Evolutionary conservation across 176 grass and related monocot genomes (phyloP).

Genomic region (Bothriochloa decipiens): DNA sequence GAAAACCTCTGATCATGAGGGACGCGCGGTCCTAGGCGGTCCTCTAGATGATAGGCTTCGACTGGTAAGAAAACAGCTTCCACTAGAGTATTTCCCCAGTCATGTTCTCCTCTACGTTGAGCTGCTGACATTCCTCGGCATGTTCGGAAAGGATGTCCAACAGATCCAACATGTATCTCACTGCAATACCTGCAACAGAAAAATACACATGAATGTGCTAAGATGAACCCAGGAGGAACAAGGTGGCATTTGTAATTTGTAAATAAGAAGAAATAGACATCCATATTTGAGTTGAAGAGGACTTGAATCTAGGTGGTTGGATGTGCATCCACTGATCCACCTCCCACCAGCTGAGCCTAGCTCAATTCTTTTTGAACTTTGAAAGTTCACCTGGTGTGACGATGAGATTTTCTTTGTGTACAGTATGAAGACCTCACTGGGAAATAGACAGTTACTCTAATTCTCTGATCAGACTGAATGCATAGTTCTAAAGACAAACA

Average conservation of each 20-base stretch:
- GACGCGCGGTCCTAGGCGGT: constrained; percentile 77
- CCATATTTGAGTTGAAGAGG: neutral
- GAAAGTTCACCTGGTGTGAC: neutral
- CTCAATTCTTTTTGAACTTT: neutral
- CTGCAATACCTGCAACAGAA: constrained; percentile 71
- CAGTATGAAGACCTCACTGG: neutral
- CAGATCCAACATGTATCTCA: constrained; percentile 81
- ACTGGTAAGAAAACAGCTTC: constrained; percentile 84
- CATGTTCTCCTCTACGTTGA: constrained; percentile 72
- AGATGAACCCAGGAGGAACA: neutral
- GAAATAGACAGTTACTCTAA: neutral
- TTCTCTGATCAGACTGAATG: neutral
- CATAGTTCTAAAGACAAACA: neutral
- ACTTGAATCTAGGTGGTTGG: neutral
- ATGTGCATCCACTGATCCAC: neutral
- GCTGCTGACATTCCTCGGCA: constrained; percentile 70
- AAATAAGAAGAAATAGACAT: neutral
- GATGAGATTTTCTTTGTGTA: constrained; percentile 12
- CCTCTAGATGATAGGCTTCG: constrained; percentile 81
- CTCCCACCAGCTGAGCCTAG: neutral
- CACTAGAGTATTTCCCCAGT: constrained; percentile 70
- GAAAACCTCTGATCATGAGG: constrained; percentile 81
- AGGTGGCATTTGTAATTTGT: neutral
- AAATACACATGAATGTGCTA: neutral
- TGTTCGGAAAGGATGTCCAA: constrained; percentile 82